phyloP scores from a whole-genome alignment of 257 asterid species.

The Nicotiana paniculata region DNA sequence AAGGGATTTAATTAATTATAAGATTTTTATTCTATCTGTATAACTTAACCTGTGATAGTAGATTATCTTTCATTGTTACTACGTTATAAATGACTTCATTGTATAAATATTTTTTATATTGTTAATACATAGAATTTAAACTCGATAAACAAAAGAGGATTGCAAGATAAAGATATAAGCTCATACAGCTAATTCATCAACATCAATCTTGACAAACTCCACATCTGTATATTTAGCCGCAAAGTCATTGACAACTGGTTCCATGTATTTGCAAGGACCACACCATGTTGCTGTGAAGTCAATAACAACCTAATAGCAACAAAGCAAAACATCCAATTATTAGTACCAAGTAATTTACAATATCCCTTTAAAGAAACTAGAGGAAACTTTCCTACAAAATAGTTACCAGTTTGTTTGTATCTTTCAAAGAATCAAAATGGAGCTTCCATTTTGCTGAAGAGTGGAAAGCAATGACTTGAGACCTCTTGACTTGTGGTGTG shows the following conservation, averaged over 20 bases:
- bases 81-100: background rate
- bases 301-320: slow-evolving; percentile 20
- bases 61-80: background rate
- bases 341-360: background rate
- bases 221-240: slow-evolving; percentile 25
- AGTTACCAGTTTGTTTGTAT: slow-evolving; percentile 19
- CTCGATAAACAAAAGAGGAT: background rate
- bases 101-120: background rate
- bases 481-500: slow-evolving; percentile 12
- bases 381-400: background rate
- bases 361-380: background rate
- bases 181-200: slow-evolving; percentile 18
- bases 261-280: slow-evolving; percentile 31
- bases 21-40: too few species aligned
- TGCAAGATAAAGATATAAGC: background rate
- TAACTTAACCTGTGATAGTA: background rate
- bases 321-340: background rate
- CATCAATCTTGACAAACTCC: slow-evolving; percentile 32
- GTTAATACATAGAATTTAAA: background rate
- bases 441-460: slow-evolving; percentile 45
- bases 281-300: slow-evolving; percentile 39
- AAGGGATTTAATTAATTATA: too few species aligned
- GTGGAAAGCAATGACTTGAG: slow-evolving; percentile 35
- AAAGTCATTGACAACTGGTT: slow-evolving; percentile 19
- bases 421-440: slow-evolving; percentile 37